Percentiles rank a stretch among this genome's conserved stretches.
Evolutionary conservation across 805 yeast species (phyloP).

Genomic region (Priceomyces castillae): DNA sequence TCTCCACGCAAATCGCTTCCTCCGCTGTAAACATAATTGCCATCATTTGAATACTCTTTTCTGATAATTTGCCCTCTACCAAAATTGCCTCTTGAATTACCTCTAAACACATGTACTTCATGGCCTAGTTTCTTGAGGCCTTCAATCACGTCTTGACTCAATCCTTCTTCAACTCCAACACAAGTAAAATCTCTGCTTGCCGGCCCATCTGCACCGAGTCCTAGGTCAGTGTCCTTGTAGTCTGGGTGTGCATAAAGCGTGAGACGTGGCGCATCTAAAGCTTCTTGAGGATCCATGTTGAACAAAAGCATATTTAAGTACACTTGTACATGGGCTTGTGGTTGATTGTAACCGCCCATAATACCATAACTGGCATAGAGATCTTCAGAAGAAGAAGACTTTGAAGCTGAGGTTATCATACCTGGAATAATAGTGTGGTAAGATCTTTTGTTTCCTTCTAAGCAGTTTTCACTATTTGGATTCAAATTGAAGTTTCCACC

Average conservation of each 20-base stretch:
- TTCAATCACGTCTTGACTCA: slow-evolving; percentile 44
- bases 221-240: slow-evolving; percentile 41
- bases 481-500: slow-evolving; percentile 71
- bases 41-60: slow-evolving; percentile 32
- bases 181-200: slow-evolving; percentile 56
- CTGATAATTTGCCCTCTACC: slow-evolving; percentile 77
- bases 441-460: slow-evolving; percentile 69
- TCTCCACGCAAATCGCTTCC: slow-evolving; percentile 87
- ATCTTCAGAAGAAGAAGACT: slow-evolving; percentile 26
- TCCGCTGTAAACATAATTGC: slow-evolving; percentile 52
- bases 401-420: slow-evolving; percentile 55
- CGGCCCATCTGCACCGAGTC: slow-evolving; percentile 65
- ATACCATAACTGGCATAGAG: slow-evolving; percentile 75
- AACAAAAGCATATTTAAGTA: slow-evolving; percentile 62
- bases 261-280: slow-evolving; percentile 73
- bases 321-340: slow-evolving; percentile 81
- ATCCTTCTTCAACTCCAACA: slow-evolving; percentile 65
- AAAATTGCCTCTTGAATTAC: slow-evolving; percentile 43
- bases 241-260: slow-evolving; percentile 56
- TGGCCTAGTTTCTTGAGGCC: slow-evolving; percentile 57
- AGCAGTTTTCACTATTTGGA: slow-evolving; percentile 53
- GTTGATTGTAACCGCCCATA: slow-evolving; percentile 88
- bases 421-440: slow-evolving; percentile 86
- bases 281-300: slow-evolving; percentile 66
- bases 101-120: slow-evolving; percentile 42